Evolutionary conservation across 805 yeast genomes (phyloP).

Genomic region (Candida nonsorbophila): DNA sequence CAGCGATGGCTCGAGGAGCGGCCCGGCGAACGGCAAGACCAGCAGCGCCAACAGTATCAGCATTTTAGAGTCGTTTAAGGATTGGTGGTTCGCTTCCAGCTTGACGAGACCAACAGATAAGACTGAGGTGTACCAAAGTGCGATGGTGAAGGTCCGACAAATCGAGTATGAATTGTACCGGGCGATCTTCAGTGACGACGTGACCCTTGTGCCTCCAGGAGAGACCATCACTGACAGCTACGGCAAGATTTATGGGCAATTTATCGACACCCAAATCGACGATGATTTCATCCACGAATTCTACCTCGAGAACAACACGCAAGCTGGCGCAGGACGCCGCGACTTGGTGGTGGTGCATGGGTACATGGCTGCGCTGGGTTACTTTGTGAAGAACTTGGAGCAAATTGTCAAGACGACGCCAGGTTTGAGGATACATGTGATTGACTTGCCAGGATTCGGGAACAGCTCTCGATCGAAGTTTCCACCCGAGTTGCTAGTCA

Average conservation of each 20-base stretch:
- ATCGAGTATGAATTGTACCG: conserved; percentile 30
- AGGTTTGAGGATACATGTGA: conserved; percentile 31
- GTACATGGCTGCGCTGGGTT: conserved; percentile 42
- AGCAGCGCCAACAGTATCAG: conserved; percentile 17
- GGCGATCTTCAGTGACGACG: conserved; percentile 25
- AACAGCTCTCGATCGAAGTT: conserved; percentile 37
- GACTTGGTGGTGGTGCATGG: conserved; percentile 34
- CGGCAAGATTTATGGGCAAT: conserved; percentile 11
- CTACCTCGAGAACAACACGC: conserved; percentile 17
- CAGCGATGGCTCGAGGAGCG: no score
- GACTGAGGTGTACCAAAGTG: conserved; percentile 8
- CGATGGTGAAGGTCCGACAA: conserved; percentile 18
- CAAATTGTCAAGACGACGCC: conserved; percentile 21
- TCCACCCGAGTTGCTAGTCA: conserved; percentile 22
- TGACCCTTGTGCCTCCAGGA: conserved; percentile 18
- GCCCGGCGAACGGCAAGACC: no score
- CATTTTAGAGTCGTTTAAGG: conserved; percentile 19
- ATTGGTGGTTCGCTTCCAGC: conserved; percentile 34
- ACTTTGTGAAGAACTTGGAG: conserved; percentile 34
- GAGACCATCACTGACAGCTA: conserved; percentile 3
- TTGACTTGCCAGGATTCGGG: conserved; percentile 40
- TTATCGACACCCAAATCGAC: conserved; percentile 25
- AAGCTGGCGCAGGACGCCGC: conserved; percentile 4
- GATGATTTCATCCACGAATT: conserved; percentile 32
- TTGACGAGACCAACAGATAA: conserved; percentile 12